Evolutionary conservation across 1,284 basidiomycete species (phyloP).

Genomic region (Cronartium quercuum): DNA sequence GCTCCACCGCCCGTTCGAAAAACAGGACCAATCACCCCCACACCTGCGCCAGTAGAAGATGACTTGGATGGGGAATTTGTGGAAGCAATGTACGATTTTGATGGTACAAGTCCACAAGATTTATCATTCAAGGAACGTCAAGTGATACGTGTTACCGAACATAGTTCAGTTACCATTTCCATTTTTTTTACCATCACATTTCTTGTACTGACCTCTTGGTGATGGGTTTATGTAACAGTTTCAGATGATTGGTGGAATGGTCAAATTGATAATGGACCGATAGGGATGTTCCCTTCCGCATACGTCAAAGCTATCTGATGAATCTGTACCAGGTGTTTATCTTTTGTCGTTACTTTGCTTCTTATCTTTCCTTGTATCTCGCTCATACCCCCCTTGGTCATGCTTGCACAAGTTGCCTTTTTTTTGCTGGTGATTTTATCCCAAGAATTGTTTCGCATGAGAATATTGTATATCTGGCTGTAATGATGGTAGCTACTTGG

Average conservation of each 20-base stretch:
- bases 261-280: slow-evolving; percentile 35
- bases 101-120: slow-evolving; percentile 26
- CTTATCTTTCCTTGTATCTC: too few species aligned
- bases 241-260: slow-evolving; percentile 40
- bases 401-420: too few species aligned
- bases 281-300: slow-evolving; percentile 34
- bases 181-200: not conserved
- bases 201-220: not conserved
- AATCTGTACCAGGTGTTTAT: too few species aligned
- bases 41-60: not conserved
- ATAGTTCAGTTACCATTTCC: slow-evolving; percentile 15
- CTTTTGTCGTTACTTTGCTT: too few species aligned
- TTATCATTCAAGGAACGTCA: slow-evolving; percentile 34
- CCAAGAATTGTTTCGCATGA: too few species aligned
- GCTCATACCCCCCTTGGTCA: too few species aligned
- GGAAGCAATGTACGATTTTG: slow-evolving; percentile 37
- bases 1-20: slow-evolving; percentile 27
- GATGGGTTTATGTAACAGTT: slow-evolving; percentile 1
- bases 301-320: slow-evolving; percentile 26
- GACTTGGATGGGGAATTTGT: slow-evolving; percentile 26
- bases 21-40: not conserved
- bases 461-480: too few species aligned
- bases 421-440: too few species aligned
- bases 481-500: too few species aligned
- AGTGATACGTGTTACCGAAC: slow-evolving; percentile 37